Base-by-base conservation (phyloP, 2,329 filamentous ascomycete species). In the Aureobasidium sp. region DNA sequence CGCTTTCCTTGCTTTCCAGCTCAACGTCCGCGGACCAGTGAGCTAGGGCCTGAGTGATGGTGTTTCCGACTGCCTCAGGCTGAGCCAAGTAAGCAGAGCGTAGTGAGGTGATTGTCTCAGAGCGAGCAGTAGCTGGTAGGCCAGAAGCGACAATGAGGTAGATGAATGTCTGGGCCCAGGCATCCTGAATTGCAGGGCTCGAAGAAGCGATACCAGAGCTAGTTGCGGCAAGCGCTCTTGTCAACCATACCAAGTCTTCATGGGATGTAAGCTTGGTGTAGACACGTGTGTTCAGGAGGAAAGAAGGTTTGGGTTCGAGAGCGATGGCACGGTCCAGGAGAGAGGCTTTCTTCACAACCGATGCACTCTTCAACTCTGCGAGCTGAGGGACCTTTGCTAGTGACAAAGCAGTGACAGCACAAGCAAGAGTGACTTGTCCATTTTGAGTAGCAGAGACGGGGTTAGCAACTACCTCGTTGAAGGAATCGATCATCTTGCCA, bases 141-240 rank as follows among this genome's bases (percentile, higher is more conserved):
- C 74, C 78, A 15, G 84, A 76, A 1, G 87, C 85, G 50, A 86
- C 86, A 50, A 93, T 83, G 17, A 89, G 77, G 72, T 89, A 95
- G n/a, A 97, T 86, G 63, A 93, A 84, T 2, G 89, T 87, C 69
- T 96, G 89, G 15, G 89, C 87, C 94, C 93, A 99, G 17, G 87
- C 84, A 59, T 84, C 75, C 64, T 81, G 81, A n/a, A 83, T 78
- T 10, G 82, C 76, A 6, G 50, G 41, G 36, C 15, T 77, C 15
- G 56, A 64, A 34, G 20, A 51, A 20, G 55, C 23, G 26, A 68
- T 41, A n/a, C 61, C 58, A 7, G 51, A 20, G 9, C 64, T 63
- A 10, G 60, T 76, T 4, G 77, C 72, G 17, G 82, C 77, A 53
- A 97, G 78, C 34, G 91, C 87, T 66, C 85, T 84, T 46, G 87